Evolutionary conservation across 2,329 filamentous ascomycete genomes (phyloP), one percentile per base, ranked within the genome.

Genomic region (Curvularia sp.): DNA sequence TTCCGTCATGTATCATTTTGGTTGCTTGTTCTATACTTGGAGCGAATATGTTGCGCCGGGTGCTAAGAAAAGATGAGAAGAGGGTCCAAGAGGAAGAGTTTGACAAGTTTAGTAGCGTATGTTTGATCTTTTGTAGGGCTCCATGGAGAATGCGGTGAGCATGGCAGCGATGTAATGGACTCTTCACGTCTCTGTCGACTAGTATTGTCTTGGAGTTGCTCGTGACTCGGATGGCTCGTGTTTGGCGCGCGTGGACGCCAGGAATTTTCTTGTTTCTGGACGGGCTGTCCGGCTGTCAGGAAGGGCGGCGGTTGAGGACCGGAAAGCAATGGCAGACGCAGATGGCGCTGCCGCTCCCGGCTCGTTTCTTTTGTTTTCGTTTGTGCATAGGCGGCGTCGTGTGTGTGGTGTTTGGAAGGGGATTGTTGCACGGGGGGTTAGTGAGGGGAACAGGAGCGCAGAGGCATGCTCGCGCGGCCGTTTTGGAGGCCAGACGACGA

Each of bases 1-100:
- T 43, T 33, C 47, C 48, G 62, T 63, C 60, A 54, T 57, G 58
- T 57, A 58, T 56, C 58, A 61, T 65, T 57, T 44, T 66, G 47
- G 58, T 51, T 60, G 54, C 58, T 63, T 57, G 54, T 58, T 63
- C 55, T 35, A 38, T 53, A 28, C 22, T 56, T 50, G 57, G 33
- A 58, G 60, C 60, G 39, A 60, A 52, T 42, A 41, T 42, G 57
- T 44, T 41, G 53, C 41, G 53, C 48, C 44, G 50, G 54, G 53
- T 31, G 55, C 51, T 48, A 52, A 54, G 22, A 54, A 35, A 33
- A 58, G 43, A 49, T 5, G 24, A 53, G 42, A 31, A 31, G 42
- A 55, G 51, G 41, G 41, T 53, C 43, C 31, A 46, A 31, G 18
- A 4, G 44, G 30, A 31, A 2, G 28, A 7, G 10, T 22, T 48